phyloP scores from a whole-genome alignment of 2,329 filamentous ascomycete species.

The Penicillium palitans region DNA sequence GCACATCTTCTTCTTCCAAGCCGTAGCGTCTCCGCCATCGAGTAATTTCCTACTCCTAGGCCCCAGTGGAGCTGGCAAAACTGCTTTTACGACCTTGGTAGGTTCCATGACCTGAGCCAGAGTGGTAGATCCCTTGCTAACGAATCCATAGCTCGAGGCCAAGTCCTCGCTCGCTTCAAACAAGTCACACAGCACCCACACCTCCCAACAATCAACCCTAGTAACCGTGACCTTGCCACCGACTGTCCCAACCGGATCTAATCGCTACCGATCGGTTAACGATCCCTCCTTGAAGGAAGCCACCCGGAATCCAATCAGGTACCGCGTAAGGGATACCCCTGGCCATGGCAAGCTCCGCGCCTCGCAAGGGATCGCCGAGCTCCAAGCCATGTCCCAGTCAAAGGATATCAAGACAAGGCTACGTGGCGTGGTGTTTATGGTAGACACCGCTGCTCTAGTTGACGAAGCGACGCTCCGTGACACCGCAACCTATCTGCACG shows the following conservation, averaged over 20 bases:
- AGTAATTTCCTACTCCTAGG: constrained; percentile 79
- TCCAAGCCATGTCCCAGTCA: constrained; percentile 34
- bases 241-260: constrained; percentile 54
- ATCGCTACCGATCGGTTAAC: constrained; percentile 65
- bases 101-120: constrained; percentile 13
- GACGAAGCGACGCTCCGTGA: constrained; percentile 59
- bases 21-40: constrained; percentile 61
- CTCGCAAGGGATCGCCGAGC: constrained; percentile 49
- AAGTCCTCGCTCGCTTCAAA: constrained; percentile 44
- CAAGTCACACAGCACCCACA: constrained; percentile 54
- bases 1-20: constrained; percentile 71
- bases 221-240: constrained; percentile 58
- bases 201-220: constrained; percentile 61
- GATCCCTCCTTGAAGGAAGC: constrained; percentile 64
- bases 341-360: constrained; percentile 92
- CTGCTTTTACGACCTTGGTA: constrained; percentile 77
- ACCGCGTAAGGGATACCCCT: constrained; percentile 69
- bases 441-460: constrained; percentile 74
- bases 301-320: constrained; percentile 38
- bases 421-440: constrained; percentile 76
- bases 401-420: constrained; percentile 48
- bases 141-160: constrained; percentile 42
- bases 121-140: not conserved
- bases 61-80: constrained; percentile 83
- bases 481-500: constrained; percentile 82